Evolutionary conservation across 805 yeast genomes (phyloP).

Genomic region (Citeromyces matritensis): DNA sequence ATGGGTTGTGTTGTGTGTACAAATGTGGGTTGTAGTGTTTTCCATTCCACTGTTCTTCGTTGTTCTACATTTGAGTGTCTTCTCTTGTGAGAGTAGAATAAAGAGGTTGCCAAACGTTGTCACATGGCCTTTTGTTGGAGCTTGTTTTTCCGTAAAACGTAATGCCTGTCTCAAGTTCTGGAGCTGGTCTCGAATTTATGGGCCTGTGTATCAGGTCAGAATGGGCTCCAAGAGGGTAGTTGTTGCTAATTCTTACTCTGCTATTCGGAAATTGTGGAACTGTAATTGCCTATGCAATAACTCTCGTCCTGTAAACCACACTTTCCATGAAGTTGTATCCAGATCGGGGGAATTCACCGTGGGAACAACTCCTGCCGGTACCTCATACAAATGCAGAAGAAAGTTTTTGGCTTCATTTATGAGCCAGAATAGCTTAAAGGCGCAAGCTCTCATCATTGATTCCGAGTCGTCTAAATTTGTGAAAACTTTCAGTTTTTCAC

Average conservation of each 20-base stretch:
- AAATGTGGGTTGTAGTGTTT: not conserved
- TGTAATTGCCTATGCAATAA: constrained; percentile 33
- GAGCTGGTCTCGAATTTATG: constrained; percentile 26
- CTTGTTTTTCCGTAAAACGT: constrained; percentile 22
- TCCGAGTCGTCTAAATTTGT: constrained; percentile 16
- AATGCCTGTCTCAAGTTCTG: constrained; percentile 36
- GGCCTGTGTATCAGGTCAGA: constrained; percentile 43
- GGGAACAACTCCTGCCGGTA: constrained; percentile 50
- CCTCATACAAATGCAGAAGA: constrained; percentile 26
- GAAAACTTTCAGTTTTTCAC: not conserved
- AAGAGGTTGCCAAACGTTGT: constrained; percentile 25
- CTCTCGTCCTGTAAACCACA: constrained; percentile 52
- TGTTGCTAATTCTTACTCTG: constrained; percentile 50
- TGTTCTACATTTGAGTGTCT: not conserved
- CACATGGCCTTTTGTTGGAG: constrained; percentile 37
- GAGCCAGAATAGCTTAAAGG: constrained; percentile 18
- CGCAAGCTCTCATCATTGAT: constrained; percentile 19
- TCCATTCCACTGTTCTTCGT: not conserved
- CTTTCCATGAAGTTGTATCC: constrained; percentile 52
- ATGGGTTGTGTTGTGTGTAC: not conserved
- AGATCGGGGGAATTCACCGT: constrained; percentile 41
- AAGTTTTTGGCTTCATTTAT: constrained; percentile 31
- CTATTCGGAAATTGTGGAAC: constrained; percentile 40
- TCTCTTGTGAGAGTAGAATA: constrained; percentile 8
- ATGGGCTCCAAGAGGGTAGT: constrained; percentile 42